Evolutionary conservation across 169 alveolate species (phyloP).

Genomic region (Eimeria brunetti): DNA sequence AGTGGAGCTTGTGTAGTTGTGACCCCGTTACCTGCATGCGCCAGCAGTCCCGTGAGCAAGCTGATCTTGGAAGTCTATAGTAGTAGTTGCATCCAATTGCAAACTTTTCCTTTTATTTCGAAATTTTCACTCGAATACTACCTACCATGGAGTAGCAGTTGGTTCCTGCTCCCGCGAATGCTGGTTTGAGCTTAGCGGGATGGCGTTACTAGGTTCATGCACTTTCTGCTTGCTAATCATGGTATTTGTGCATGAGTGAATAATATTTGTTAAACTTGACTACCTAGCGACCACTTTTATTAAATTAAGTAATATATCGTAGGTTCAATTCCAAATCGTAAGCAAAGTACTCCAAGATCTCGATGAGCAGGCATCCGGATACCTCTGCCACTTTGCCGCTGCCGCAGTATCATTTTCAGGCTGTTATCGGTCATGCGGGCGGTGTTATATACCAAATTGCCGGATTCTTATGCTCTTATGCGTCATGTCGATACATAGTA

Average conservation of each 20-base stretch:
- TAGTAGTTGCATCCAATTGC: background rate
- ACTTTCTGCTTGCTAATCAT: background rate
- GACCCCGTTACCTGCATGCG: slow-evolving; percentile 15
- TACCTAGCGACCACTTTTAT: too few species aligned
- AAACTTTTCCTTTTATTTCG: background rate
- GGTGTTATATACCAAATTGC: background rate
- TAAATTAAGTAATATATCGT: too few species aligned
- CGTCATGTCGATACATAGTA: background rate
- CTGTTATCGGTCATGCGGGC: background rate
- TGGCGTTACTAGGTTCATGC: background rate
- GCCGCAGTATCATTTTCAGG: background rate
- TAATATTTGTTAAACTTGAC: too few species aligned
- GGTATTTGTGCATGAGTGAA: background rate
- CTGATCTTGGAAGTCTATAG: background rate
- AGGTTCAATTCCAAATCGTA: background rate
- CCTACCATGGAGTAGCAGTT: background rate
- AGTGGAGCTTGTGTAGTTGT: background rate
- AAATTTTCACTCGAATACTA: background rate
- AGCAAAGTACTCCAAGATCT: background rate
- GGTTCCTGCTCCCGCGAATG: background rate
- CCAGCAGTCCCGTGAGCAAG: slow-evolving; percentile 9
- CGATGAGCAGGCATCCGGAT: background rate
- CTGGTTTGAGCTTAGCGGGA: background rate
- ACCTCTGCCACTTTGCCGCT: background rate
- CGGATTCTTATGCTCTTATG: background rate